Base-by-base conservation (phyloP, 1,284 basidiomycete species). In the Apiotrichum siamense region DNA sequence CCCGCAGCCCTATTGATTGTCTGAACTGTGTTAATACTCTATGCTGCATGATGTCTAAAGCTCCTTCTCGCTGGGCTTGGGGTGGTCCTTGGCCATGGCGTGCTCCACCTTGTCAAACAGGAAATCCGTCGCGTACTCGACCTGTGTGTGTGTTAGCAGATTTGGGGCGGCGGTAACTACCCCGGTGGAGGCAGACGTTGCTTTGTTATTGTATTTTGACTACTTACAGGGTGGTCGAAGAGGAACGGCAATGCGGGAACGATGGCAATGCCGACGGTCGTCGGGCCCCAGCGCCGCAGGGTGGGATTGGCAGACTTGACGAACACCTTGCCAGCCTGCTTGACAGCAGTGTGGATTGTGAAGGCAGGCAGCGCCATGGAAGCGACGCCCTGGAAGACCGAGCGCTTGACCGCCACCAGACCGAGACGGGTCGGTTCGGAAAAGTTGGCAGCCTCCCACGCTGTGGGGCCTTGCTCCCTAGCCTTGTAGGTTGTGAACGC, bases 401-500 rank as follows among this genome's bases (percentile, higher is more conserved):
- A 84, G 62, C 87, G 81, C 70, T 89, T 84, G 44, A 83, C 83
- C 20, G 85, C 86, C 23, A 83, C 77, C 68, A 90, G 78, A 9
- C 78, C 79, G 29, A 90, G 72, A 33, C 88, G 80, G 25, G 83
- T 84, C 3, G 83, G 79, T 69, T 90, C 87, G 15, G 86, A 84
- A 64, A 88, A 84, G 73, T 86, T 79, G 36, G 80, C 81, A 9
- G 85, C 84, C 74, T 91, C 86, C 31, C 84, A 68, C 1, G 84
- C 76, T 17, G 82, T 79, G 3, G 88, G 88, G 1, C 88, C 87
- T 41, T 78, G 78, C 54, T 83, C 77, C 58, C 84, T 80, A 2
- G 87, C 83, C 69, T 92, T 92, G 77, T 90, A 96, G 4, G 88
- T 83, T 66, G 93, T 90, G 72, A 90, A 94, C n/a, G 81, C 79